Conservation (phyloP, 768 basidiomycete species). For the Pulveroboletus ravenelii region DNA sequence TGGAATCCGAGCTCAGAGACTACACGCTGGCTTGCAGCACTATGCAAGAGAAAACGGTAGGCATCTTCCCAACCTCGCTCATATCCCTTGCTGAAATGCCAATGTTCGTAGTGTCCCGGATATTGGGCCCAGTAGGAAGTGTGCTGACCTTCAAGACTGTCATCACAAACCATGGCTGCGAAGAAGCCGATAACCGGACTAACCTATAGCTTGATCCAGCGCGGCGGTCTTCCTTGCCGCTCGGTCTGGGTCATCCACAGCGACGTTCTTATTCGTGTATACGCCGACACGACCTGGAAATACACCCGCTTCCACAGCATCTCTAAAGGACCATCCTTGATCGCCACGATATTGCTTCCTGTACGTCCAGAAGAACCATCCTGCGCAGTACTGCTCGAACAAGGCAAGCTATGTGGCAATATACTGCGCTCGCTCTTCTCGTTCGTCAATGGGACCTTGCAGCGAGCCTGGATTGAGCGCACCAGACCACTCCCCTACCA, state of each 20-base stretch:
- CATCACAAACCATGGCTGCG: constrained; percentile 14
- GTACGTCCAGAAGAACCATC: constrained; percentile 85
- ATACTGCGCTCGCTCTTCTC: constrained; percentile 43
- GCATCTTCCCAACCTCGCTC: constrained; percentile 69
- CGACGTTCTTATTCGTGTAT: constrained; percentile 19
- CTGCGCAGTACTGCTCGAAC: constrained; percentile 60
- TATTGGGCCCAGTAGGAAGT: constrained; percentile 42
- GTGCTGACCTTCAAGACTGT: constrained; percentile 33
- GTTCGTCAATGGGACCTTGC: constrained; percentile 40
- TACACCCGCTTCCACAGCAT: constrained; percentile 58
- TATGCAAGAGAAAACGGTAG: constrained; percentile 46
- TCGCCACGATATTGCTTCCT: constrained; percentile 66
- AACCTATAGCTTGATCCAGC: constrained; percentile 33
- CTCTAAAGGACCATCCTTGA: constrained; percentile 68
- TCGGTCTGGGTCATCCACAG: constrained; percentile 18
- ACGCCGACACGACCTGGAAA: constrained; percentile 54
- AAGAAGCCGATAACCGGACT: constrained; percentile 3
- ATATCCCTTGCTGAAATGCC: constrained; percentile 65
- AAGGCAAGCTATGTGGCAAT: constrained; percentile 60
- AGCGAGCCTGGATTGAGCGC: constrained; percentile 65
- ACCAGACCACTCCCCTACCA: constrained; percentile 79
- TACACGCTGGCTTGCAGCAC: constrained; percentile 13
- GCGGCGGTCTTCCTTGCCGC: constrained; percentile 26
- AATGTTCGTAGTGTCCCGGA: constrained; percentile 59
- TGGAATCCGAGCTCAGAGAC: constrained; percentile 62